These are phyloP conservation scores for Fusarium tricinctum DNA, from an alignment of 2,329 filamentous ascomycete species.

Conservation along the genomic window DNA sequence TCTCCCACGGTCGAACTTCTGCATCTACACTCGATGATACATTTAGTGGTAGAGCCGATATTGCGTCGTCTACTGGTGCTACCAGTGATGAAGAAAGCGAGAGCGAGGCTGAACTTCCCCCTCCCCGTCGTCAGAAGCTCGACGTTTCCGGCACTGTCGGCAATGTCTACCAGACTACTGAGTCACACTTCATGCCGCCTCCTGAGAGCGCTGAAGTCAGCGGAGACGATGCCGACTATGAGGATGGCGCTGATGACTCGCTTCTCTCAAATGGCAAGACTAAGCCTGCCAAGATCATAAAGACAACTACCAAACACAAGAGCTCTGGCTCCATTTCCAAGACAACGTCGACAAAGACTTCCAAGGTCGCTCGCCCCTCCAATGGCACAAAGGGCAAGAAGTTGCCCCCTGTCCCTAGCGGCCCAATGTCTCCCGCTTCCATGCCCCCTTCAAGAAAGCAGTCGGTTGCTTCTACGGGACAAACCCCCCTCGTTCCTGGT, in stretches of 20 bases:
- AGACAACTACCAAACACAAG: constrained; percentile 59
- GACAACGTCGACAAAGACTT: constrained; percentile 56
- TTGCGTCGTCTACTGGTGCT: constrained; percentile 85
- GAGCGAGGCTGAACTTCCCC: constrained; percentile 72
- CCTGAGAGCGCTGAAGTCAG: constrained; percentile 61
- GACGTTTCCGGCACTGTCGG: constrained; percentile 60
- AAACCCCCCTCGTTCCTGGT: constrained; percentile 68
- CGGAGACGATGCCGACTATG: constrained; percentile 54
- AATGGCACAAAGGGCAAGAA: constrained; percentile 67
- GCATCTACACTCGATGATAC: constrained; percentile 94
- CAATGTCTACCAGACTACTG: constrained; percentile 66
- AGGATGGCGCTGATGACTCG: constrained; percentile 54
- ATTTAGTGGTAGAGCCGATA: constrained; percentile 90
- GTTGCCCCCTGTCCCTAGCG: constrained; percentile 55
- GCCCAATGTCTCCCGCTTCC: constrained; percentile 74
- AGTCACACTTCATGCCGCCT: constrained; percentile 66
- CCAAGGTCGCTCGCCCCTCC: constrained; percentile 59
- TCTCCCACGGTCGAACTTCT: constrained; percentile 92
- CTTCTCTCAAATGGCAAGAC: constrained; percentile 57
- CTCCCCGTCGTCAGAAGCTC: constrained; percentile 70
- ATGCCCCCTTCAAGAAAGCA: constrained; percentile 81
- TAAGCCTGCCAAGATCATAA: constrained; percentile 59
- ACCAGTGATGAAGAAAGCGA: constrained; percentile 83
- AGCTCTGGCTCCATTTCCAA: constrained; percentile 52
- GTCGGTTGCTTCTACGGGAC: constrained; percentile 73